Evolutionary conservation across 306 rosid species (phyloP).

Genomic region (Calophaca sinica): DNA sequence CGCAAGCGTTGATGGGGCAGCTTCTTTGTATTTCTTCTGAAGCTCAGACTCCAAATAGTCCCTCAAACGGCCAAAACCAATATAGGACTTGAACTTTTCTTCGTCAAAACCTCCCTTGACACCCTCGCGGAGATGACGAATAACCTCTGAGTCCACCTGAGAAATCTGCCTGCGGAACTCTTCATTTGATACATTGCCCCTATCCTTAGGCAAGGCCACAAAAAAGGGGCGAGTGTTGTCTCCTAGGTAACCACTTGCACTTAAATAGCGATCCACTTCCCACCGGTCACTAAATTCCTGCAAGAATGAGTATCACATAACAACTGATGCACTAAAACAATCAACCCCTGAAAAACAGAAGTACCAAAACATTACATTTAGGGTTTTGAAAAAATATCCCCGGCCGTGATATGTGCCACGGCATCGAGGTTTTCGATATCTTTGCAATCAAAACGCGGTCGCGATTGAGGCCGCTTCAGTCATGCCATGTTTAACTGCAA

Average conservation of each 20-base stretch:
- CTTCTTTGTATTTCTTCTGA: slow-evolving; percentile 96
- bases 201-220: slow-evolving; percentile 92
- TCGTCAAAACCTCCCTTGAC: slow-evolving; percentile 92
- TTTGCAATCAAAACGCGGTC: too few species aligned
- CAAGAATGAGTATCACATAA: slow-evolving; percentile 29
- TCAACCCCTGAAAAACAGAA: neutral
- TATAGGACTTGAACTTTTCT: slow-evolving; percentile 73
- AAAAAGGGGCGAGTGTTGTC: slow-evolving; percentile 78
- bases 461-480: too few species aligned
- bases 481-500: too few species aligned
- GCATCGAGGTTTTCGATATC: too few species aligned
- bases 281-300: slow-evolving; percentile 94
- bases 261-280: slow-evolving; percentile 98
- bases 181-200: slow-evolving; percentile 81
- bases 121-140: slow-evolving; percentile 81
- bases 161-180: slow-evolving; percentile 92
- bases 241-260: slow-evolving; percentile 96
- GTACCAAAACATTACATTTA: too few species aligned
- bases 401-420: too few species aligned
- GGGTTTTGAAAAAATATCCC: too few species aligned
- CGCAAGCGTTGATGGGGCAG: slow-evolving; percentile 96
- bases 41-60: slow-evolving; percentile 92
- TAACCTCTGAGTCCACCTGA: slow-evolving; percentile 84
- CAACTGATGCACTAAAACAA: slow-evolving; percentile 22
- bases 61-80: slow-evolving; percentile 83